Conservation (phyloP, 2,329 filamentous ascomycete species). For the Drechslerella stenobrocha region DNA sequence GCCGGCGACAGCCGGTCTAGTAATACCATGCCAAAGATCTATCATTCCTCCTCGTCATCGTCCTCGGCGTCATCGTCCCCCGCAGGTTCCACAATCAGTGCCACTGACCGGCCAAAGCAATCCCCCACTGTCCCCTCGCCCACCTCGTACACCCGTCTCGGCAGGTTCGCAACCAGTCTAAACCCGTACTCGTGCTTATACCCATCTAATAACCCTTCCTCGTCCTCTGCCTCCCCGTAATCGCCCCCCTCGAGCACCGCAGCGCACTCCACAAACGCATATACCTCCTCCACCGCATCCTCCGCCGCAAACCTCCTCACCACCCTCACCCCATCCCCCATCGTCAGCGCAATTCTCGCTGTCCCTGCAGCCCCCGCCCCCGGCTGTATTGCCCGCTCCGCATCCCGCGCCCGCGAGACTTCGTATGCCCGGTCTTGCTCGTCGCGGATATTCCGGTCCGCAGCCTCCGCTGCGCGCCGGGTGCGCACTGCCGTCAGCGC, state of each 20-base stretch:
- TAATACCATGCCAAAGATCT: no score
- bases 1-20: no score
- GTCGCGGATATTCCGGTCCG: conserved; percentile 76
- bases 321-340: conserved; percentile 56
- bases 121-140: conserved; percentile 69
- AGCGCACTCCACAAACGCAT: no score
- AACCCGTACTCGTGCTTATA: conserved; percentile 87
- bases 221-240: conserved; percentile 76
- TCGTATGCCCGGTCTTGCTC: conserved; percentile 95
- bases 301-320: conserved; percentile 56
- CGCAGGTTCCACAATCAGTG: conserved; percentile 80
- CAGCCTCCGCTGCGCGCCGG: conserved; percentile 76
- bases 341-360: conserved; percentile 61
- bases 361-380: conserved; percentile 69
- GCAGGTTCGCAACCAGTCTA: conserved; percentile 80
- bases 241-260: conserved; percentile 54
- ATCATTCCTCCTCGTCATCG: conserved; percentile 54
- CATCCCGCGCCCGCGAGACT: conserved; percentile 81
- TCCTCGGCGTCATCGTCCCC: conserved; percentile 63
- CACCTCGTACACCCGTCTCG: conserved; percentile 76
- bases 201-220: conserved; percentile 58
- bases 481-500: conserved; percentile 75
- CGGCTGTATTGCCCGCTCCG: conserved; percentile 76
- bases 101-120: conserved; percentile 78
- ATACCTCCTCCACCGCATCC: no score